phyloP scores from a whole-genome alignment of 2,329 filamentous ascomycete genomes.

The Samsoniella hepiali region DNA sequence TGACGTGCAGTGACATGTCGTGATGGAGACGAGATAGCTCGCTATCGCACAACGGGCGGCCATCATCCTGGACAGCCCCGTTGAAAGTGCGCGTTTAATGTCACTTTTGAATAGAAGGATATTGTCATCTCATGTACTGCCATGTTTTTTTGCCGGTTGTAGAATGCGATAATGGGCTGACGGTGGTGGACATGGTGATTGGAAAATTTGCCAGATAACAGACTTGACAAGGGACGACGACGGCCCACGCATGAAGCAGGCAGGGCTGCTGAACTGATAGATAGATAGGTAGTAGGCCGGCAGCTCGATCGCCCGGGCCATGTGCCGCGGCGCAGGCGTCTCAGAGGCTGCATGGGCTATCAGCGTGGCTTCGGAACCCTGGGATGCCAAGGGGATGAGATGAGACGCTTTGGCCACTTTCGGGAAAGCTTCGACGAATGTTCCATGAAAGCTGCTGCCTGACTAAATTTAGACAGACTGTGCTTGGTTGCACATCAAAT shows the following conservation, averaged over 20 bases:
- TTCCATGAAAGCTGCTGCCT: too few relatives aligned
- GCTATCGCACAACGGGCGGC: not conserved
- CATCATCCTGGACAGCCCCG: not conserved
- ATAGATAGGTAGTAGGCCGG: not conserved
- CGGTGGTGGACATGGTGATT: not conserved
- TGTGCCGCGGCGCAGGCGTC: conserved; percentile 2
- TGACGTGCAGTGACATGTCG: not conserved
- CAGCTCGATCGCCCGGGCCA: conserved; percentile 3
- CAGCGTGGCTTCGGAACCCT: not conserved
- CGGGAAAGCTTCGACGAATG: too few relatives aligned
- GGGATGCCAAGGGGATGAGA: not conserved
- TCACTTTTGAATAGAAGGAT: not conserved
- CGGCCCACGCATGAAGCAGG: not conserved
- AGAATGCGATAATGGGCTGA: conserved; percentile 3
- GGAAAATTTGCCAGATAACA: not conserved
- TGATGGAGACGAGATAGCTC: not conserved
- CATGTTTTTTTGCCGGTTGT: not conserved
- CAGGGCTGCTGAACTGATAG: too few relatives aligned
- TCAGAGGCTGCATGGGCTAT: not conserved
- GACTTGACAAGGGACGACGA: not conserved
- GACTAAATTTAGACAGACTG: too few relatives aligned
- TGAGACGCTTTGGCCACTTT: not conserved
- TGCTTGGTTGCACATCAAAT: too few relatives aligned
- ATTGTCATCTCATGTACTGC: too few relatives aligned
- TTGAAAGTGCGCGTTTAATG: not conserved